Base-by-base conservation (phyloP, 176 grass and related monocot species). In the Oropetium thomaeum region DNA sequence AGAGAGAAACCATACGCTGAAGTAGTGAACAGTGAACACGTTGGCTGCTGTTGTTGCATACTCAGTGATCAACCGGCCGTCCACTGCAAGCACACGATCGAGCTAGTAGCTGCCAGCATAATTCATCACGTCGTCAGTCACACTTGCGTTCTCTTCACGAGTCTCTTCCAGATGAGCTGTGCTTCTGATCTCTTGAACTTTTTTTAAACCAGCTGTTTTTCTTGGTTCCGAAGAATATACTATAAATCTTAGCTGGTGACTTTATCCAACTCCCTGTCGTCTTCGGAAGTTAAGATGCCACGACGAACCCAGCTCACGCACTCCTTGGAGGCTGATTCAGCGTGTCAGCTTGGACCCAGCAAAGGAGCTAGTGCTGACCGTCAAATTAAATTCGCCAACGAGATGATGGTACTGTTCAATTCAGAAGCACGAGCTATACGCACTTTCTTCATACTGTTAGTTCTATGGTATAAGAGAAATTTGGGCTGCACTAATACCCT, bases 141-240 rank as follows among this genome's bases (percentile, higher is more conserved):
- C 64, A 69, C 32, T n/a, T 69, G 49, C 1, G 29, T 26, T n/a
- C 25, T 64, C 33, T 32, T 64, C 17, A 17, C 67, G 13, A 8
- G 78, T 71, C 78, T 80, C 78, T 8, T 62, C 65, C 65, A n/a
- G 11, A 17, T 81, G 58, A 41, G 68, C 32, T 71, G 57, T 71
- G 16, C 2, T 3, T 42, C 8, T 57, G 33, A 39, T 1, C 8
- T 20, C 25, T 41, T 25, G 13, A 1, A 7, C n/a, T n/a, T n/a
- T n/a, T n/a, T n/a, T n/a, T 27, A 25, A 19, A n/a, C 0, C 34
- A 73, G 70, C 52, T 73, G 7, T 27, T 35, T 52, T 9, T 27
- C 26, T 59, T 30, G 12, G 5, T 11, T 35, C 2, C 2, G 20
- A 11, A 35, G 19, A 64, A 64, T 38, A n/a, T n/a, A n/a, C n/a